Evolutionary conservation across 1,139 yeast genomes (phyloP).

Genomic region (Geotrichum fermentans): DNA sequence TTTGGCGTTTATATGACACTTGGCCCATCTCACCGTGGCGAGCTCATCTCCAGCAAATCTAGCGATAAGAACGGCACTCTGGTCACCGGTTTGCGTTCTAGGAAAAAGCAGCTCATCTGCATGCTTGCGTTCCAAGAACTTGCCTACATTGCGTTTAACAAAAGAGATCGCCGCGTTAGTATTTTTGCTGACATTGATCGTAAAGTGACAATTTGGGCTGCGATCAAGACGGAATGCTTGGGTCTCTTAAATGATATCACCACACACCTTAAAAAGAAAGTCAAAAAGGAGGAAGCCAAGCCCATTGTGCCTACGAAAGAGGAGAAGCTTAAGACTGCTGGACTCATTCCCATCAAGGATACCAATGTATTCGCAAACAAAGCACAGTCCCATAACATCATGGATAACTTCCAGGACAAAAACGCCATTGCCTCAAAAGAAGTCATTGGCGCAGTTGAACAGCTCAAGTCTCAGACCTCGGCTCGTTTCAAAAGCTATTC

Average conservation of each 20-base stretch:
- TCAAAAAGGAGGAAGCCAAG: constrained; percentile 17
- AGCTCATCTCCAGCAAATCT: constrained; percentile 62
- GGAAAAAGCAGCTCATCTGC: constrained; percentile 48
- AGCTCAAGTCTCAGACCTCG: constrained; percentile 7
- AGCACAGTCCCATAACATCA: constrained; percentile 19
- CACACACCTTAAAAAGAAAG: constrained; percentile 16
- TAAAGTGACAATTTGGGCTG: constrained; percentile 28
- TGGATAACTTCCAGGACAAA: constrained; percentile 30
- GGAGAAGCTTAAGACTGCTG: constrained; percentile 2
- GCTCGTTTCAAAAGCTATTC: constrained; percentile 11
- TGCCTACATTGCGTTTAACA: constrained; percentile 32
- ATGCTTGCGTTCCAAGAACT: constrained; percentile 41
- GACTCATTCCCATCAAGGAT: constrained; percentile 15
- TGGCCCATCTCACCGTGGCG: constrained; percentile 76
- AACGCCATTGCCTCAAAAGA: constrained; percentile 27
- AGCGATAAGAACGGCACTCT: constrained; percentile 61
- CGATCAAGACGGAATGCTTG: constrained; percentile 27
- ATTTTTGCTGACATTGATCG: constrained; percentile 38
- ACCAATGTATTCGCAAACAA: constrained; percentile 22
- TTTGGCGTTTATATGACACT: constrained; percentile 71
- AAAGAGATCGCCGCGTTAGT: constrained; percentile 33
- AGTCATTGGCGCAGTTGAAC: constrained; percentile 21
- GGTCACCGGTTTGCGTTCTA: constrained; percentile 60
- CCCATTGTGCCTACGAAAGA: constrained; percentile 1
- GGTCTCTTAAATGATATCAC: constrained; percentile 22